These are phyloP conservation scores for Phytophthora pistaciae DNA, from an alignment of 352 stramenopile genomes.

Conservation along the genomic window DNA sequence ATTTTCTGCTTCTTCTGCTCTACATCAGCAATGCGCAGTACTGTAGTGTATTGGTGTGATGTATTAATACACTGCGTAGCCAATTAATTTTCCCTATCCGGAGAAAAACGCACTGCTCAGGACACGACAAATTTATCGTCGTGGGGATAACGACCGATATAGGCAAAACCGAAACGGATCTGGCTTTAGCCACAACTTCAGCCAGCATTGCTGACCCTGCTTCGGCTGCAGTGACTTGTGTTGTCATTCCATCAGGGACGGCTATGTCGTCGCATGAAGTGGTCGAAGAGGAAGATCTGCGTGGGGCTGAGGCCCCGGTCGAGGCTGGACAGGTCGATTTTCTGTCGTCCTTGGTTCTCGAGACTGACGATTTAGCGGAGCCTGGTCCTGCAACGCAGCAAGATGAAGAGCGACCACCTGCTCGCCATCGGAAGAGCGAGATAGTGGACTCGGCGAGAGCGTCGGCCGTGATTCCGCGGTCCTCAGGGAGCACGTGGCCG, in stretches of 20 bases:
- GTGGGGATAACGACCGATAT: no score
- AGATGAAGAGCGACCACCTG: neutral
- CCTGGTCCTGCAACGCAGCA: neutral
- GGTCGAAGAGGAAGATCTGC: neutral
- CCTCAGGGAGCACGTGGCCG: neutral
- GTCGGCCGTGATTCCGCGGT: neutral
- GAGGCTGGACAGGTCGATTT: neutral
- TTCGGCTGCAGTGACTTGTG: no score
- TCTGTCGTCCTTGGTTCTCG: neutral
- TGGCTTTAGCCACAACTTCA: no score
- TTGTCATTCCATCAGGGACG: neutral
- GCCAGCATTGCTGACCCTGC: no score
- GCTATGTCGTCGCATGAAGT: neutral
- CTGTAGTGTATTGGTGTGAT: no score
- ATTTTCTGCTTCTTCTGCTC: no score
- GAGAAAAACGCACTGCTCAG: no score
- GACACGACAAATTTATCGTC: no score
- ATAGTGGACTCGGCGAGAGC: neutral
- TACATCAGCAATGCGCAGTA: no score
- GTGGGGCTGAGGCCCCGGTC: neutral
- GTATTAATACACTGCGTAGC: no score
- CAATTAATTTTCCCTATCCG: no score
- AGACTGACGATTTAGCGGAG: neutral
- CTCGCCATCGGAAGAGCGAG: slow-evolving; percentile 3
- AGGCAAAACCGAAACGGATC: no score